Evolutionary conservation across 164 flowering plant genomes (phyloP), one percentile per base, ranked within the genome.

Genomic region (Akebia trifoliata): DNA sequence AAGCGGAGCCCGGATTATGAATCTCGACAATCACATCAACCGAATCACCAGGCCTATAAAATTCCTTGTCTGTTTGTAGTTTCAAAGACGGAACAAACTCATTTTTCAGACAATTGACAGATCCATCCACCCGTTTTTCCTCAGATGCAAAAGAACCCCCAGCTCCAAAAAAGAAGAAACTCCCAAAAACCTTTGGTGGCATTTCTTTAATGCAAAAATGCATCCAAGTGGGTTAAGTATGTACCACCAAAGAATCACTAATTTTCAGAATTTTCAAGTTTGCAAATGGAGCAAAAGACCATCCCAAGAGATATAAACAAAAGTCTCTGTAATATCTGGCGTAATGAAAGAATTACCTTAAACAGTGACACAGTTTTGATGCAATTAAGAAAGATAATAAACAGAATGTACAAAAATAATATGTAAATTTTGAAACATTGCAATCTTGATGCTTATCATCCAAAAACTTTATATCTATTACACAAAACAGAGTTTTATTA

Each of bases 21-120:
- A 89, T 78, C 68, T 82, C 86, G 35, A 89, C 67, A 4, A 78
- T 78, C 26, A 83, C 75, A 55, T 56, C 59, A 31, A 93, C 74
- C 6, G 71, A 60, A 62, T 93, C 98, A 10, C 95, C 97, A 4
- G 98, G 94, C 44, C 88, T 82, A 57, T 93, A 89, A 17, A 85
- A 78, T 11, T 89, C 81, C 59, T 76, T 87, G 57, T 93, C 94
- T 0, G 83, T 66, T 25, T 64, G 73, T 22, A 89, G 45, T 22
- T 68, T 89, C 64, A 91, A 50, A 22, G 72, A 57, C 14, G 95
- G 87, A 45, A 57, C 48, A 39, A 65, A 51, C 43, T 60, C 71
- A 15, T 30, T 30, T 38, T 62, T 68, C 8, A 9, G 10, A 36
- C 31, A 3, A 29, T 25, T 49, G 15, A 48, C 28, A 28, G 62